Conservation (phyloP, 345 rosid genomes). For the Tarenaya hassleriana region DNA sequence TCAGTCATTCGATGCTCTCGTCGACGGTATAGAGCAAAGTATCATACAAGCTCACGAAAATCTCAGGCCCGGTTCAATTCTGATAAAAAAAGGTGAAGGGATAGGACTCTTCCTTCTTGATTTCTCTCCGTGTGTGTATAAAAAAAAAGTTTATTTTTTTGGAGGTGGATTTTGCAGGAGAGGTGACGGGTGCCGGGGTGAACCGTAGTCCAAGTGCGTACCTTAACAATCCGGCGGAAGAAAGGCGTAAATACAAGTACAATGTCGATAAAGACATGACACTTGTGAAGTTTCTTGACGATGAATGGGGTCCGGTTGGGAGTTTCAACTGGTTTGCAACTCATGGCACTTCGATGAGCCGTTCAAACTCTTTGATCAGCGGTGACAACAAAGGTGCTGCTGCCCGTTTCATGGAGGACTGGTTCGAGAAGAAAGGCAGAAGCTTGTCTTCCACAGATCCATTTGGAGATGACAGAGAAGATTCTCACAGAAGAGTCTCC, state of each 20-base stretch:
- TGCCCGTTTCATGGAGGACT: conserved; percentile 94
- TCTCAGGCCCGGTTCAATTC: conserved; percentile 77
- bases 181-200: conserved; percentile 78
- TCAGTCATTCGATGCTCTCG: conserved; percentile 88
- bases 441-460: conserved; percentile 33
- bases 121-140: no score
- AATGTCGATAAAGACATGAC: conserved; percentile 94
- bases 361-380: conserved; percentile 84
- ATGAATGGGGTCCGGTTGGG: conserved; percentile 91
- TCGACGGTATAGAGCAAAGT: conserved; percentile 89
- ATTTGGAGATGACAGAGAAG: conserved; percentile 27
- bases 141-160: background rate
- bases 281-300: conserved; percentile 87
- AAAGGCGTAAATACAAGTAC: conserved; percentile 66
- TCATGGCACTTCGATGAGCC: conserved; percentile 99
- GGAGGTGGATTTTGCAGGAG: conserved; percentile 48
- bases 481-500: conserved; percentile 67
- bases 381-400: conserved; percentile 99
- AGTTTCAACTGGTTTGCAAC: conserved; percentile 99
- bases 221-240: conserved; percentile 48
- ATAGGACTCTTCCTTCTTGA: conserved; percentile 2
- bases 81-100: conserved; percentile 57
- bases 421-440: conserved; percentile 54
- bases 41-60: conserved; percentile 86
- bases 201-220: conserved; percentile 84